Base-by-base conservation (phyloP, 192 early-diverging fungal species). In the Coemansia sp. region DNA sequence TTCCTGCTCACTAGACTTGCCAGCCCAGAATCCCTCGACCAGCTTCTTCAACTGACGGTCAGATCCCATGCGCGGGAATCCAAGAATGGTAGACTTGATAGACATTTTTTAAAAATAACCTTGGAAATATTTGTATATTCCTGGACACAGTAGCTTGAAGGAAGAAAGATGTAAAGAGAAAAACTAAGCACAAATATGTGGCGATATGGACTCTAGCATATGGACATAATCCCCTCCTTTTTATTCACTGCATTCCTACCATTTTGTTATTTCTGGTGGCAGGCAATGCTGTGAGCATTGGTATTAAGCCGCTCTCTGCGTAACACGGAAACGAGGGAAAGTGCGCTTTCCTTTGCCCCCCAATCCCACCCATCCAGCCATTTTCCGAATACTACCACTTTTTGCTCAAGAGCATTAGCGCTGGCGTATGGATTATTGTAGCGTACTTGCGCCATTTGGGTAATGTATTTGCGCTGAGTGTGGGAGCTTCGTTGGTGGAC, bases 1-100 rank as follows among this genome's bases (percentile, higher is more conserved):
- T 30, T 85, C 85, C 32, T 79, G 74, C 61, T 89, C 85, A 49
- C 85, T 81, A 67, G 90, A 72, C 89, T 97, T 97, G 67, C 88
- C 89, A 26, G 82, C 69, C 96, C 96, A 98, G 87, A 90, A 98
- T 54, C 71, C 74, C 84, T 98, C 96, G 64, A 98, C 90, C 53
- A 92, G 87, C 78, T 92, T 93, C 88, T 98, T 98, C 68, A 97
- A 89, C 80, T 97, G 89, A 63, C 96, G 92, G 81, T 98, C 90
- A 67, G 89, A 90, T 51, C 94, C 94, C 83, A 96, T 90, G 74
- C 93, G 91, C 41, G 94, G 94, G 83, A 95, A 96, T 57, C 94
- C 94, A 56, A 89, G 81, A 31, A 83, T 76, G 32, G 74, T 80
- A 54, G 77, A 80, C 77, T 80, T 80, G 71, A 79, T 56, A 53